phyloP scores from a whole-genome alignment of 164 flowering plant genomes.

The Stephania yunnanensis region DNA sequence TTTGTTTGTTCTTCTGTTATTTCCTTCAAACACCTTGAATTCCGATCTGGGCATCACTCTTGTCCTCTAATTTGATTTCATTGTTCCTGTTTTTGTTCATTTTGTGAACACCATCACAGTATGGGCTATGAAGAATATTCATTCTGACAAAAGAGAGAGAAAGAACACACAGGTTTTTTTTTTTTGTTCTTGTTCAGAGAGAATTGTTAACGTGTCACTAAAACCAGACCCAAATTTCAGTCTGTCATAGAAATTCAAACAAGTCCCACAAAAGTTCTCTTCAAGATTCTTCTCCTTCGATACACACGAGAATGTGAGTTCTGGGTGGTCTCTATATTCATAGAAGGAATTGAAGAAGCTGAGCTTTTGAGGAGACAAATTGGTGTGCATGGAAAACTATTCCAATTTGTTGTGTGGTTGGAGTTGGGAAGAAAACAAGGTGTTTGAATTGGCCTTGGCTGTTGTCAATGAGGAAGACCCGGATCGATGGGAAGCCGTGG shows the following conservation, averaged over 20 bases:
- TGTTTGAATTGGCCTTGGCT: conserved; percentile 67
- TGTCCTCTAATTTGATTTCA: not conserved
- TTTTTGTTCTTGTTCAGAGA: not conserved
- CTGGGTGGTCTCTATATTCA: conserved; percentile 14
- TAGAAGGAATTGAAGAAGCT: conserved; percentile 8
- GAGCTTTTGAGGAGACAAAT: not conserved
- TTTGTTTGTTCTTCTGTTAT: conserved; percentile 18
- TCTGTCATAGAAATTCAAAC: conserved; percentile 7
- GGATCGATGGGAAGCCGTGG: conserved; percentile 51
- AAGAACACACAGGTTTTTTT: conserved; percentile 7
- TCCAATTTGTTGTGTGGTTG: conserved; percentile 31
- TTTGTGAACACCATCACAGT: not conserved
- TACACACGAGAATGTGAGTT: conserved; percentile 29
- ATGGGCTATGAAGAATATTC: conserved; percentile 12
- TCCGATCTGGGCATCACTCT: conserved; percentile 9
- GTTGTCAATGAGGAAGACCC: conserved; percentile 52
- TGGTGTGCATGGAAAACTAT: conserved; percentile 26
- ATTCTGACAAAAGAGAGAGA: conserved; percentile 16
- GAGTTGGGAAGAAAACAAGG: conserved; percentile 79
- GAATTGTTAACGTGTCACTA: conserved; percentile 12
- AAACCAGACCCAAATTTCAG: not conserved
- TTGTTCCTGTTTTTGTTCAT: not conserved
- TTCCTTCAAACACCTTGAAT: conserved; percentile 14
- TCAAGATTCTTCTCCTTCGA: conserved; percentile 8
- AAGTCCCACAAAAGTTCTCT: conserved; percentile 1